A percentile compares a stretch with the other conserved stretches of the same genome.
These are phyloP conservation scores for Nothophaeocryptopus gaeumannii DNA, from an alignment of 2,329 filamentous ascomycete species.

Conservation along the genomic window DNA sequence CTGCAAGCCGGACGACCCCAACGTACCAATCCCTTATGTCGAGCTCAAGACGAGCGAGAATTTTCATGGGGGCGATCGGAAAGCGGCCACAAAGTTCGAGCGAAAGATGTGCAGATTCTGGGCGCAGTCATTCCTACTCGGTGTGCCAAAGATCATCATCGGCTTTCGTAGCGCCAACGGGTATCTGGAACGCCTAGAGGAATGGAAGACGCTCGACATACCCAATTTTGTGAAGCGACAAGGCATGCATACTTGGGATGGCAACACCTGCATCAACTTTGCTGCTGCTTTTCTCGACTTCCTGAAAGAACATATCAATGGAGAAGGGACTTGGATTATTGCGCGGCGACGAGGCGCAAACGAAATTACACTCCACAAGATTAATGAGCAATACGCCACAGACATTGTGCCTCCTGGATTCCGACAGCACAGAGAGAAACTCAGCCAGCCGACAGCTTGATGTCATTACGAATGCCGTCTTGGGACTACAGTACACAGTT, in stretches of 20 bases:
- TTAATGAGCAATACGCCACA: constrained; percentile 36
- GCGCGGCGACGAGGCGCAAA: constrained; percentile 59
- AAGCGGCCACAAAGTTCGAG: constrained; percentile 74
- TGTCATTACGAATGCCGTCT: too few species aligned
- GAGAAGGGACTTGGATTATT: constrained; percentile 80
- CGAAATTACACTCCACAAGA: constrained; percentile 69
- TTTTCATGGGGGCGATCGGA: constrained; percentile 49
- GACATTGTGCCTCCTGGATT: constrained; percentile 17
- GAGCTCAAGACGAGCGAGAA: constrained; percentile 80
- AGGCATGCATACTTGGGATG: constrained; percentile 75
- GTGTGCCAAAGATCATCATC: constrained; percentile 86
- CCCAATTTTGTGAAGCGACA: constrained; percentile 69
- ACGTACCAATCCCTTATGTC: constrained; percentile 80
- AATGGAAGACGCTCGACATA: constrained; percentile 75
- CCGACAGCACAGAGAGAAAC: constrained; percentile 13
- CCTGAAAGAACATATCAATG: constrained; percentile 44
- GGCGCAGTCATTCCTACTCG: constrained; percentile 92
- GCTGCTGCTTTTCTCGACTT: constrained; percentile 67
- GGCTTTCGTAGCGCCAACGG: constrained; percentile 77
- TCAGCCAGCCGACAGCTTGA: background rate
- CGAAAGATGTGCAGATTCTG: constrained; percentile 87
- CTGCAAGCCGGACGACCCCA: constrained; percentile 63
- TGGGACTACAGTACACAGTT: too few species aligned
- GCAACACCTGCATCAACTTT: constrained; percentile 91
- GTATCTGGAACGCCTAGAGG: constrained; percentile 68